These are phyloP conservation scores for Coccinonectria pachysandricola DNA, from an alignment of 2,329 filamentous ascomycete species.

Conservation along the genomic window DNA sequence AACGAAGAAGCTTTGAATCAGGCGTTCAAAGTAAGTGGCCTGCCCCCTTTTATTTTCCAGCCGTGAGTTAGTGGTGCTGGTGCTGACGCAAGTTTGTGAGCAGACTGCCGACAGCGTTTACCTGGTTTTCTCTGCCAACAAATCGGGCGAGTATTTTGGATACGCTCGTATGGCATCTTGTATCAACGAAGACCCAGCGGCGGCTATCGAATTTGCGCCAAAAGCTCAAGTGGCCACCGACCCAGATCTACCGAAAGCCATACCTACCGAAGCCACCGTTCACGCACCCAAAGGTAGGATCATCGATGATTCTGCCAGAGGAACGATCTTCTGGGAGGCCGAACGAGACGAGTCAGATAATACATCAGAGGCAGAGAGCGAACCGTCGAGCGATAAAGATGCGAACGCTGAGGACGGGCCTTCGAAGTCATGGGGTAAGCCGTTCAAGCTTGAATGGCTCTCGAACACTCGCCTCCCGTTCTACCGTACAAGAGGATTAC, in stretches of 20 bases:
- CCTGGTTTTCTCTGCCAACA: constrained; percentile 91
- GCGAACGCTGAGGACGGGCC: constrained; percentile 31
- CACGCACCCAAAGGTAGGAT: constrained; percentile 74
- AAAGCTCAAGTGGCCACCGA: constrained; percentile 49
- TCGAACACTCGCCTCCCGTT: constrained; percentile 78
- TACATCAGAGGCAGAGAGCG: constrained; percentile 34
- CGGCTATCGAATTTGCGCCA: constrained; percentile 59
- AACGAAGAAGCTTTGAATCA: constrained; percentile 78
- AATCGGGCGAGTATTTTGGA: constrained; percentile 93
- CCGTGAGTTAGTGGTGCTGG: no score
- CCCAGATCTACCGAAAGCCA: constrained; percentile 65
- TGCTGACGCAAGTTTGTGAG: constrained; percentile 3
- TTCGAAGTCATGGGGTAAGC: constrained; percentile 73
- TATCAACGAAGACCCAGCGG: constrained; percentile 66
- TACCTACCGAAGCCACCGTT: constrained; percentile 67
- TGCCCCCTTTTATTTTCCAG: not conserved
- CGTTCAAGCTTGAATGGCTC: constrained; percentile 84
- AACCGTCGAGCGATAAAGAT: constrained; percentile 28
- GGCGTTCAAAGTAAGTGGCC: constrained; percentile 60
- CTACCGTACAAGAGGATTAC: constrained; percentile 73
- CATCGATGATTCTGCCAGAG: constrained; percentile 85
- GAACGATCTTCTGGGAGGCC: constrained; percentile 94
- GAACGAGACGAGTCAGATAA: constrained; percentile 47
- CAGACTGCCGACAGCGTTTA: constrained; percentile 77
- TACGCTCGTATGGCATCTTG: constrained; percentile 83